Evolutionary conservation across 1,139 yeast species (phyloP), one percentile per base, ranked within the genome.

Genomic region (Suhomyces maxii): DNA sequence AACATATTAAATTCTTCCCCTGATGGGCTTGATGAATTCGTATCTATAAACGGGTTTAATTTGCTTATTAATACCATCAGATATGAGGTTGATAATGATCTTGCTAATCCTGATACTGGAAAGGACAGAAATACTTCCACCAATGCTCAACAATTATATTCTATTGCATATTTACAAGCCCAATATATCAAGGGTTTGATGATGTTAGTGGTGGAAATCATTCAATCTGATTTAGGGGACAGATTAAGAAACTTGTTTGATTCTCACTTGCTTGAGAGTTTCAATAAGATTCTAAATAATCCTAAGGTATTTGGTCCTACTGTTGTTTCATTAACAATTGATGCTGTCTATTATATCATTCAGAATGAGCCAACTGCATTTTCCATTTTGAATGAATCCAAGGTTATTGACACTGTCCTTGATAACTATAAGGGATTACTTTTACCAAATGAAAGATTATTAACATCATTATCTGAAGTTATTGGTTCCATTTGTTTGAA

Each of bases 331-430:
- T 73, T 80, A 14, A 78, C 89, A 0, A 66, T 91, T 34, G 87
- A 83, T 53, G 80, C 86, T 18, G 77, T 90, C 25, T 80, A 86
- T 40, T 80, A 80, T 32, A 88, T 90, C 53, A 82, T 91, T 40
- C 95, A 91, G 60, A 88, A 87, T 54, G 98, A 91, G 58, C 97
- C 98, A 3, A 89, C 97, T 0, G 89, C 96, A 4, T 90, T 79
- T 59, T 78, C 89, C 3, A 86, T 91, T 41, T 75, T 91, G 56
- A 83, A 81, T 42, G 98, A 91, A 62, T 87, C 95, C 0, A 80
- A 82, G 1, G 82, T 89, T 1, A 80, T 90, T 36, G 87, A 86
- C 44, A 70, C 81, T 1, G 76, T 90, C 35, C 63, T 90, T 42
- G 76, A 78, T 47, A 72, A 80, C 55, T 81, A 86, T 67, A 67